Base-by-base conservation (phyloP, 1,139 yeast species). In the Arxiozyma bovina region DNA sequence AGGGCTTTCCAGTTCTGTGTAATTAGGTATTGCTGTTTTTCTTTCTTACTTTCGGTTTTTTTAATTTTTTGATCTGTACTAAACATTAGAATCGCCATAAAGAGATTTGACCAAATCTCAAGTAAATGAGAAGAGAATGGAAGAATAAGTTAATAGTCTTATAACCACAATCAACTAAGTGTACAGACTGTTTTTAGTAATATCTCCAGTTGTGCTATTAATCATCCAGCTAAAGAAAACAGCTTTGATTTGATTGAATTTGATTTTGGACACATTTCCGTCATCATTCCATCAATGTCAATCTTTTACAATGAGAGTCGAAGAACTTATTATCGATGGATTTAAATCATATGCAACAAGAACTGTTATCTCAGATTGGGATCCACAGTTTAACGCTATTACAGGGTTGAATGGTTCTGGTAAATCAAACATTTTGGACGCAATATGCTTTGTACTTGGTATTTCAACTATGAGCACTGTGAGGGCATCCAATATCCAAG, bases 391-490 rank as follows among this genome's bases (percentile, higher is more conserved):
- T 73, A 94, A 94, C 72, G 96, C 99, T 63, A 93, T 94, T 67
- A 94, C 99, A 0, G 99, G 99, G 12, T 77, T 93, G 55, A 94
- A 94, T 69, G 99, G 99, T 15, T 89, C 97, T 0, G 99, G 99
- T 12, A 94, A 93, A 67, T 90, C 96, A 22, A 93, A 93, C 70
- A 90, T 93, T 56, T 75, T 93, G 50, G 99, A 94, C 71, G 96
- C 99, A 55, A 93, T 93, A 54, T 94, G 99, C 72, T 94, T 94
- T 71, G 99, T 94, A n/a, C 77, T 94, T 42, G 99, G 99, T 54
- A 91, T 94, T 58, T 86, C 97, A 0, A 83, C 95, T 9, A 90
- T 93, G 95, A 71, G 89, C 23, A 88, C 96, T 0, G 96, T 94
- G 34, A 78, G 99, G 68, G 99, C 99, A 0, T 86, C 90, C 20